These are phyloP conservation scores for Leishmania braziliensis DNA, from an alignment of 208 protist species.

Conservation along the genomic window DNA sequence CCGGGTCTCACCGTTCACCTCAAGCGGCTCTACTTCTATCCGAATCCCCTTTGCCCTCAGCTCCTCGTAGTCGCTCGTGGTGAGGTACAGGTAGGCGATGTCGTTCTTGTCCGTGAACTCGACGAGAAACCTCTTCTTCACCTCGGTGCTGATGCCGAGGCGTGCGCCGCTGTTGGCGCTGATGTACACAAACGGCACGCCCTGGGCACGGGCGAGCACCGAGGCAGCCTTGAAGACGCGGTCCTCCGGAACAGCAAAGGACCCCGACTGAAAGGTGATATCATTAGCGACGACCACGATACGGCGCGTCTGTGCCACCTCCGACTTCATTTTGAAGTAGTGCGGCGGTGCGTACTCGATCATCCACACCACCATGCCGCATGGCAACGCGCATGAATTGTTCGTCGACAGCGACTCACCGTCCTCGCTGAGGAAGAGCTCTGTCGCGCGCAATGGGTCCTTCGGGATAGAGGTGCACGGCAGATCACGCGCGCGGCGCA, in stretches of 20 bases:
- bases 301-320: constrained; percentile 52
- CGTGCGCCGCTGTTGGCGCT: constrained; percentile 97
- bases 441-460: constrained; percentile 36
- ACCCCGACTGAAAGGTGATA: constrained; percentile 97
- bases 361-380: constrained; percentile 96
- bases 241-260: constrained; percentile 96
- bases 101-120: constrained; percentile 87
- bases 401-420: constrained; percentile 36
- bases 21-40: constrained; percentile 40
- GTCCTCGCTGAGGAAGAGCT: constrained; percentile 55
- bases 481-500: constrained; percentile 45
- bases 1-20: constrained; percentile 63
- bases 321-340: constrained; percentile 63
- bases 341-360: constrained; percentile 91
- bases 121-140: constrained; percentile 93
- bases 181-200: constrained; percentile 97
- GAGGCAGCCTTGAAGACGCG: constrained; percentile 91
- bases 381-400: constrained; percentile 17
- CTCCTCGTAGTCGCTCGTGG: constrained; percentile 80
- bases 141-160: constrained; percentile 95
- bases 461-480: constrained; percentile 33
- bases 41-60: constrained; percentile 48
- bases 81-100: constrained; percentile 96
- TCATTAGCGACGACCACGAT: constrained; percentile 99
- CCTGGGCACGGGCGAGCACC: constrained; percentile 77